These are phyloP conservation scores for Wickerhamiella alocasiicola DNA, from an alignment of 805 yeast genomes.

Conservation along the genomic window DNA sequence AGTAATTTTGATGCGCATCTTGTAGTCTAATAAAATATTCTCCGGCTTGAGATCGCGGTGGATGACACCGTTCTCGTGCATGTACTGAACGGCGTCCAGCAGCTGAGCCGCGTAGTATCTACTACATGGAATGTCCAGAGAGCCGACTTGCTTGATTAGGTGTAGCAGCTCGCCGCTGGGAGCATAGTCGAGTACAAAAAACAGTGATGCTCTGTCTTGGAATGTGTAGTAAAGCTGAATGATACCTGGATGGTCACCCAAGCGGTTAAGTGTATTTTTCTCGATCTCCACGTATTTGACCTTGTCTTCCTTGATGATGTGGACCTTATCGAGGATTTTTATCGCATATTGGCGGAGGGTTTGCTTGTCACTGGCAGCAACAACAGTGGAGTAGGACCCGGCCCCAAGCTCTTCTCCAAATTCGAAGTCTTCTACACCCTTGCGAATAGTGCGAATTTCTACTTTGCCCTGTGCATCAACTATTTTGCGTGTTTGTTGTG, in stretches of 20 bases:
- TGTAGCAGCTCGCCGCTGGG: conserved; percentile 88
- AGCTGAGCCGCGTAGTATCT: conserved; percentile 76
- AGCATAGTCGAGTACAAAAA: conserved; percentile 88
- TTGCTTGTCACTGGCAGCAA: conserved; percentile 66
- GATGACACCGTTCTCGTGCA: conserved; percentile 79
- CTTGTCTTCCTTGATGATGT: conserved; percentile 87
- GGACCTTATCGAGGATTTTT: conserved; percentile 80
- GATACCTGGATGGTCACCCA: conserved; percentile 91
- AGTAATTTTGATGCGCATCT: conserved; percentile 80
- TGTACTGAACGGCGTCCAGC: conserved; percentile 80
- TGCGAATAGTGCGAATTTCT: conserved; percentile 38
- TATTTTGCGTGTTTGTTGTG: conserved; percentile 4
- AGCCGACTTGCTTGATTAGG: conserved; percentile 50
- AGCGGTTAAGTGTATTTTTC: conserved; percentile 71
- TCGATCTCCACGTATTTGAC: conserved; percentile 94
- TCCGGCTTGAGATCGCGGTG: conserved; percentile 95
- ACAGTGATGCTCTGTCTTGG: conserved; percentile 78
- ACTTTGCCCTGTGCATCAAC: conserved; percentile 33
- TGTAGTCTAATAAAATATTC: conserved; percentile 71
- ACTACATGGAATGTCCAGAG: conserved; percentile 60
- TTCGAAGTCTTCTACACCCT: conserved; percentile 68
- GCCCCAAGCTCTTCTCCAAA: conserved; percentile 86
- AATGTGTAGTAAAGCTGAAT: conserved; percentile 86
- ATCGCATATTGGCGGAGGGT: conserved; percentile 74
- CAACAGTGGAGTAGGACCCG: conserved; percentile 92